Base-by-base conservation (phyloP, 176 grass and related monocot genomes). In the Oryza longistaminata region DNA sequence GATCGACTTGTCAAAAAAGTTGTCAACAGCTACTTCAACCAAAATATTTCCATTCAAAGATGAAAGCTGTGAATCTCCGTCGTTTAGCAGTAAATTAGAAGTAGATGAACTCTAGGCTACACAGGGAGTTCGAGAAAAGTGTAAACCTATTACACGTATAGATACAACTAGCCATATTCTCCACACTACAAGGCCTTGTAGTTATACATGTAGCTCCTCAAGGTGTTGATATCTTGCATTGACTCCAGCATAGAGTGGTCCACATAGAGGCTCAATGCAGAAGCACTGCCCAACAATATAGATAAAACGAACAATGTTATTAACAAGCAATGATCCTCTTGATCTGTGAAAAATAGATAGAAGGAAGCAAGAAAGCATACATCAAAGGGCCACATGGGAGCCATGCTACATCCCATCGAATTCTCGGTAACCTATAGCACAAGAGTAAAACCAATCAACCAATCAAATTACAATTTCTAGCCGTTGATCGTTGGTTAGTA, bases 161-260 rank as follows among this genome's bases (percentile, higher is more conserved):
- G 53, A 17, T 64, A 60, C 4, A 44, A 79, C 21, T 31, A 71
- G 34, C 31, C 43, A 14, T 34, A 40, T 62, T 39, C 60, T 42
- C 22, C 11, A 65, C 43, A 34, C 74, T 81, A 98, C 66, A 98
- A 72, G 44, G 93, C 70, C 85, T 98, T 98, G 74, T 87, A 98
- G 29, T 95, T 92, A 80, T 98, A 98, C 89, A 98, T 95, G 64
- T 87, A 94, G 77, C 83, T 71, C 71, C 93, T 85, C 83, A 98
- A 82, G 58, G 90, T 92, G 62, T 49, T 92, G 70, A 95, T 88
- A 79, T 95, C 89, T 86, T 92, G 55, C 85, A 93, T 70, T 13
- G 96, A 98, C 77, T 90, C 86, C 58, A 73, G 43, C 43, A 98
- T 12, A 19, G 88, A 72, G 88, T 85, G 91, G 68, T 98, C 89